Conservation (phyloP, 2,329 filamentous ascomycete genomes). For the Taxawa tesnikishii region DNA sequence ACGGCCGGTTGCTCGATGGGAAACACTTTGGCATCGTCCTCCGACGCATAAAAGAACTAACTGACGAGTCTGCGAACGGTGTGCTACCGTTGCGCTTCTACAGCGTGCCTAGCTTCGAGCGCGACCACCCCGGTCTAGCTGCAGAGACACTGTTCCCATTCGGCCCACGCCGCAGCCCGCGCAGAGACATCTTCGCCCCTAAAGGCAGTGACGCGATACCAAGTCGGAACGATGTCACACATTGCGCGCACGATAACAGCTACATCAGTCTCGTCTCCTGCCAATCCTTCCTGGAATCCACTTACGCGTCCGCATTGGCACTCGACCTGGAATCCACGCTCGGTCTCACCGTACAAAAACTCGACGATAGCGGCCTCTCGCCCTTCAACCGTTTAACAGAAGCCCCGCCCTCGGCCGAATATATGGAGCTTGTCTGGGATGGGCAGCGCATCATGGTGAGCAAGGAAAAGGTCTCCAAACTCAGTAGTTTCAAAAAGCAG, state of each 20-base stretch:
- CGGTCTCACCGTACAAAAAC: slow-evolving; percentile 22
- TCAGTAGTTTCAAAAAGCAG: slow-evolving; percentile 17
- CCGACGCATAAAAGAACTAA: slow-evolving; percentile 23
- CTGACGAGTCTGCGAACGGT: slow-evolving; percentile 13
- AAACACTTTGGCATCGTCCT: slow-evolving; percentile 28
- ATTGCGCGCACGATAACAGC: slow-evolving; percentile 19
- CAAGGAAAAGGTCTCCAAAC: slow-evolving; percentile 16
- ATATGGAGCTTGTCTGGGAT: slow-evolving; percentile 25
- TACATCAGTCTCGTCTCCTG: slow-evolving; percentile 16
- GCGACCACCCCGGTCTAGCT: no score
- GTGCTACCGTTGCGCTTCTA: slow-evolving; percentile 17
- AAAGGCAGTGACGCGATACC: background rate
- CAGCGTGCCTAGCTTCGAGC: no score
- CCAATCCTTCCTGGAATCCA: slow-evolving; percentile 10
- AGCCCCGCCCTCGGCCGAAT: slow-evolving; percentile 18
- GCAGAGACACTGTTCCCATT: no score
- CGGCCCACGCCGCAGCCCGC: background rate
- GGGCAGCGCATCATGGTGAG: slow-evolving; percentile 21
- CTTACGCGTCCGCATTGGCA: slow-evolving; percentile 15
- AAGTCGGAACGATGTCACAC: slow-evolving; percentile 5
- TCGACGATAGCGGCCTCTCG: slow-evolving; percentile 18
- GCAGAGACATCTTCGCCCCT: background rate
- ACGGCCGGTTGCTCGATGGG: slow-evolving; percentile 24
- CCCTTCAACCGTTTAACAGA: slow-evolving; percentile 15
- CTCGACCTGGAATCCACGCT: slow-evolving; percentile 19